Conservation (phyloP, 1,139 yeast genomes). For the Waltiozyma solani region DNA sequence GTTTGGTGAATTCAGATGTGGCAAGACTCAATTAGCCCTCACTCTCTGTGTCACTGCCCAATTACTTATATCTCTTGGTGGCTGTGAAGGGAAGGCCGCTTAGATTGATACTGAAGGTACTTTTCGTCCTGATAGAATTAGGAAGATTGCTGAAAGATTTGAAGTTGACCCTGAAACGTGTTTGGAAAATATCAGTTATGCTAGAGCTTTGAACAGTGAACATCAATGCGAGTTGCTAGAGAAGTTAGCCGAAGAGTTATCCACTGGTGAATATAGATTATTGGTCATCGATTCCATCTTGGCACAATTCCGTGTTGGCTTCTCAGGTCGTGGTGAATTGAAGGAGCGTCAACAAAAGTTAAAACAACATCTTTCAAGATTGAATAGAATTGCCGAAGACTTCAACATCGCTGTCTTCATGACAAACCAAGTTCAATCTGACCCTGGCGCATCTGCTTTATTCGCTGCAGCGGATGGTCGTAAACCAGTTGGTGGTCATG, state of each 20-base stretch:
- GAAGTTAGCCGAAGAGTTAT: slow-evolving; percentile 37
- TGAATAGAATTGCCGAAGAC: slow-evolving; percentile 47
- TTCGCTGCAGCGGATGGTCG: slow-evolving; percentile 59
- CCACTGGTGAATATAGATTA: slow-evolving; percentile 38
- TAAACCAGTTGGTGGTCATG: slow-evolving; percentile 59
- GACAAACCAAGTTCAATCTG: slow-evolving; percentile 59
- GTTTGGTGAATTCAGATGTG: slow-evolving; percentile 54
- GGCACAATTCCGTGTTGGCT: slow-evolving; percentile 55
- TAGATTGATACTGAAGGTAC: slow-evolving; percentile 55
- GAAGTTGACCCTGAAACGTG: slow-evolving; percentile 44
- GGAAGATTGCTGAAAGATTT: slow-evolving; percentile 42
- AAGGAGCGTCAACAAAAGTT: slow-evolving; percentile 51
- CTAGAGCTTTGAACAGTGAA: slow-evolving; percentile 49
- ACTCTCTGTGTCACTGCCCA: slow-evolving; percentile 53
- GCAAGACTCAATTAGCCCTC: slow-evolving; percentile 51
- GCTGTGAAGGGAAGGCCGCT: slow-evolving; percentile 55
- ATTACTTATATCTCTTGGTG: slow-evolving; percentile 43
- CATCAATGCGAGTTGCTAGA: slow-evolving; percentile 52
- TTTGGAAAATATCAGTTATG: slow-evolving; percentile 44
- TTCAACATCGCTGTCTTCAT: slow-evolving; percentile 49
- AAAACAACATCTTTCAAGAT: slow-evolving; percentile 44
- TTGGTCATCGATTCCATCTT: slow-evolving; percentile 47
- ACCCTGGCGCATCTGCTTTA: slow-evolving; percentile 56
- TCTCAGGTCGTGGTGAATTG: slow-evolving; percentile 49
- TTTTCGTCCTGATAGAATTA: slow-evolving; percentile 46